Evolutionary conservation across 2,329 filamentous ascomycete species (phyloP), one percentile per base, ranked within the genome.

Genomic region (Fusarium cyanostomum): DNA sequence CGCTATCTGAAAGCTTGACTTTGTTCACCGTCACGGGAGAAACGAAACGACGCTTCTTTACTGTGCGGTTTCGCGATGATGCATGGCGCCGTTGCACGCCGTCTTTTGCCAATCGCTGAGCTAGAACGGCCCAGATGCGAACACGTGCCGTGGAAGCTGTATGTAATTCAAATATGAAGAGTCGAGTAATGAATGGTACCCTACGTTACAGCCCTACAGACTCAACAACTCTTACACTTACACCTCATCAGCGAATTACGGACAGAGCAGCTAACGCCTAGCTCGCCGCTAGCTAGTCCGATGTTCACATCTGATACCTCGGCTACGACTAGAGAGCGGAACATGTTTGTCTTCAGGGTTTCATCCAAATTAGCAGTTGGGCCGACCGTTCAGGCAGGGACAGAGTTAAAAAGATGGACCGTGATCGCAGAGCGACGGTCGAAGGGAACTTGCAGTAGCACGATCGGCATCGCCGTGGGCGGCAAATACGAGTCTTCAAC

Each of bases 331-430:
- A 38, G 33, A 24, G 28, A 28, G 21, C 28, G 30, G 21, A 9
- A 21, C 30, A 46, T 33, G 43, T 33, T 30, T 49, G 45, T 9
- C 34, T 49, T 16, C n/a, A 34, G 21, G 33, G 45, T 49, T 49
- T 38, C 33, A 34, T 38, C 45, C 33, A 50, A 39, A 31, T 31
- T 31, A 50, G 46, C 16, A 31, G 46, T 48, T 37, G 24, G 34
- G 15, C 45, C 45, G 45, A 16, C 12, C 21, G 46, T 41, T 41
- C 27, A 39, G 27, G 46, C 35, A 41, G 16, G 35, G 27, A 27
- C 28, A 41, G 46, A 39, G 46, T 26, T 16, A 41, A 50, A 50
- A 50, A 50, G 46, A 50, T 41, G 35, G 46, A 50, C 26, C 34
- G 27, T 16, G 12, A 49, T 37, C 21, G 31, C 16, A 49, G 18